Base-by-base conservation (phyloP, 345 rosid genomes). In the Brassica rapa region DNA sequence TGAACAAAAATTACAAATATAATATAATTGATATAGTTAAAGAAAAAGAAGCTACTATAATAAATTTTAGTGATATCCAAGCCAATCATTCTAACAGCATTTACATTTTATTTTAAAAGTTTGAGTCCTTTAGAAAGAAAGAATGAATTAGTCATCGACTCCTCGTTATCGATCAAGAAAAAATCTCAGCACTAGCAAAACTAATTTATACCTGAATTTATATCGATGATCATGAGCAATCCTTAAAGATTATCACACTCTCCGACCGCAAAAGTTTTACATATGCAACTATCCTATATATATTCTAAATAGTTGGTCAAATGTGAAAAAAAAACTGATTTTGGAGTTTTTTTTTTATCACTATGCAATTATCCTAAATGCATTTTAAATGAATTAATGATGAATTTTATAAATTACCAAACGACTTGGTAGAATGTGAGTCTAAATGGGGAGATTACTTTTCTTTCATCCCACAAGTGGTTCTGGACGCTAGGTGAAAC, bases 401-500 rank as follows among this genome's bases (percentile, higher is more conserved):
- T 41, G 27, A 3, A 12, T 4, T 14, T n/a, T 25, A 3, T 4
- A 68, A 49, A 8, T 4, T 51, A 51, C 24, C 43, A 51, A 15
- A 68, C 7, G 1, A 46, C 37, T 67, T 66, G 56, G 32, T 66
- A 10, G 49, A 68, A 49, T 27, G 23, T 29, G 4, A 68, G 56
- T 51, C 56, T 51, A 51, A 51, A n/a, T 5, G 19, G 21, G 5
- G 19, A 55, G 5, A 32, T 71, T 57, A 72, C 41, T 72, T 33
- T 57, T 61, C 43, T 72, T 72, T 72, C 27, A 71, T 56, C 67
- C 14, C 14, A 63, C 9, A 64, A 24, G 15, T 62, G 19, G 19
- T 19, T 19, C 19, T 19, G 19, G 19, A 19, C 19, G 19, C 19
- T 19, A 19, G 19, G 19, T 19, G 19, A 19, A 19, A 19, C 19